Evolutionary conservation across 73 alveolate genomes (phyloP).

Genomic region (Blepharisma stoltei): DNA sequence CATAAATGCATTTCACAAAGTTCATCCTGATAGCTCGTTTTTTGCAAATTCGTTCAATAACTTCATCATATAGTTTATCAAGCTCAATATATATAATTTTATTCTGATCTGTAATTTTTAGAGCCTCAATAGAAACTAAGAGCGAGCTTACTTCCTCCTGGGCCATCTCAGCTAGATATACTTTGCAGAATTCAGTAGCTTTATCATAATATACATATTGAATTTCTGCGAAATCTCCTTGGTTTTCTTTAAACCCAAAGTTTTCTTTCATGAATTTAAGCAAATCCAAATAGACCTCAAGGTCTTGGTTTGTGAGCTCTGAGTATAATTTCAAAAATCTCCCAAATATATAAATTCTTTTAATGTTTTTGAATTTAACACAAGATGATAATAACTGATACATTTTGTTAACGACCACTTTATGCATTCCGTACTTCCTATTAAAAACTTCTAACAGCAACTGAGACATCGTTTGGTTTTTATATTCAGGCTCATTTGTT

Average conservation of each 20-base stretch:
- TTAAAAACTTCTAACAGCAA: not conserved
- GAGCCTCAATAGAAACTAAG: not conserved
- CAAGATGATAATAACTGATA: not conserved
- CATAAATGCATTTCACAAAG: constrained; percentile 18
- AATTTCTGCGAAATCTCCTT: not conserved
- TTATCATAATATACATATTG: not conserved
- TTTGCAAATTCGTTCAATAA: not conserved
- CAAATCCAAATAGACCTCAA: constrained; percentile 17
- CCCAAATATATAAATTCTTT: not conserved
- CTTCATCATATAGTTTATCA: not conserved
- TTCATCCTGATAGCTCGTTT: not conserved
- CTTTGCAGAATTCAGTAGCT: not conserved
- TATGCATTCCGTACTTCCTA: not conserved
- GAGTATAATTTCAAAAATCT: not conserved
- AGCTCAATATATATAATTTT: not conserved
- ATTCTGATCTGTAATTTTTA: not conserved
- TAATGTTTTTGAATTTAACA: constrained; percentile 6
- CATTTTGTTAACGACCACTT: not conserved
- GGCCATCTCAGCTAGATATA: too few relatives aligned
- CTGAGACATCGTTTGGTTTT: not conserved
- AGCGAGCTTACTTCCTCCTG: not conserved
- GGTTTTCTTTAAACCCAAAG: not conserved
- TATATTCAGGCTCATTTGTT: constrained; percentile 12
- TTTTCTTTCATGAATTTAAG: not conserved
- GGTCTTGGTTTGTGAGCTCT: not conserved